These are phyloP conservation scores for Hericium coralloides DNA, from an alignment of 768 basidiomycete genomes.

Conservation along the genomic window DNA sequence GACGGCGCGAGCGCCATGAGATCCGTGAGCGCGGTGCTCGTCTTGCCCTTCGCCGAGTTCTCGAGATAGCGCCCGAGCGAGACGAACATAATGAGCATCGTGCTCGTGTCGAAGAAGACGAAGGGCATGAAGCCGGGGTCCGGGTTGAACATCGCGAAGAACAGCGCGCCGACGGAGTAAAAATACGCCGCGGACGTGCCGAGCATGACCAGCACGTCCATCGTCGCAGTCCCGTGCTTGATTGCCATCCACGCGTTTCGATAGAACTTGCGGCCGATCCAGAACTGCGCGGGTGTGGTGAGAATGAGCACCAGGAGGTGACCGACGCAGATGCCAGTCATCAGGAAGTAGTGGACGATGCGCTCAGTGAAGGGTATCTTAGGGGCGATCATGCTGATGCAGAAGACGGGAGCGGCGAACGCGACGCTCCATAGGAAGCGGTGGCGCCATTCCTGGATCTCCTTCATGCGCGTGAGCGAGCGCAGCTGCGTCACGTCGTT, in stretches of 20 bases:
- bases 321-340: slow-evolving; percentile 69
- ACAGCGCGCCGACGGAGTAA: slow-evolving; percentile 72
- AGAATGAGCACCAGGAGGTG: slow-evolving; percentile 69
- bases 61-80: slow-evolving; percentile 93
- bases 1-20: slow-evolving; percentile 92
- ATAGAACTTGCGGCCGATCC: slow-evolving; percentile 85
- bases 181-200: slow-evolving; percentile 92
- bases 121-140: slow-evolving; percentile 69
- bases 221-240: slow-evolving; percentile 84
- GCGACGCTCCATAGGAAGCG: slow-evolving; percentile 65
- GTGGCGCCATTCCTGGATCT: slow-evolving; percentile 82
- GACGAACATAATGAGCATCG: slow-evolving; percentile 97
- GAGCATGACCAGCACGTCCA: slow-evolving; percentile 96
- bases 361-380: slow-evolving; percentile 51
- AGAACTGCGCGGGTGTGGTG: slow-evolving; percentile 90
- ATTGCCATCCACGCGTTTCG: slow-evolving; percentile 84
- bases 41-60: slow-evolving; percentile 95
- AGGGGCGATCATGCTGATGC: slow-evolving; percentile 79
- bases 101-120: slow-evolving; percentile 97
- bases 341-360: slow-evolving; percentile 41
- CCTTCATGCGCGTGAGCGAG: slow-evolving; percentile 82
- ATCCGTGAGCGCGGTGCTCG: slow-evolving; percentile 92
- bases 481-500: slow-evolving; percentile 77
- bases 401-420: slow-evolving; percentile 92
- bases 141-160: slow-evolving; percentile 53